Conservation (phyloP, 1,139 yeast species). For the Debaryomyces sp. region DNA sequence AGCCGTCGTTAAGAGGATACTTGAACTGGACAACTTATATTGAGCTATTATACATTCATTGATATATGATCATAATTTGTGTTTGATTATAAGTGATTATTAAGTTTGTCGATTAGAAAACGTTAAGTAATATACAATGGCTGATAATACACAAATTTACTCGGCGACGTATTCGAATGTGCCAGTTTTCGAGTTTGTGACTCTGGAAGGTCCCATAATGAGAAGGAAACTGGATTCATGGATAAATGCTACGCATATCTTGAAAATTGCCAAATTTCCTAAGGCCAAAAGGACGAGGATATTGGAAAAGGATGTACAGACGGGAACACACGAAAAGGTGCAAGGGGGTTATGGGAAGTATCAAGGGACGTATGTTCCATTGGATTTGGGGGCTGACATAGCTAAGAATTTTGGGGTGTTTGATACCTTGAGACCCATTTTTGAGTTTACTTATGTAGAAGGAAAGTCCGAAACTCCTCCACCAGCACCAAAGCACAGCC, state of each 20-base stretch:
- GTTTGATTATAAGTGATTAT: background rate
- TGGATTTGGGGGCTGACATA: conserved; percentile 60
- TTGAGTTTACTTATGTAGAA: conserved; percentile 60
- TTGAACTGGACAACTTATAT: background rate
- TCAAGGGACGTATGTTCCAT: conserved; percentile 94
- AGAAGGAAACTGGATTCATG: conserved; percentile 77
- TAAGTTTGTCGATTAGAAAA: background rate
- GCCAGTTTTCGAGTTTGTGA: conserved; percentile 69
- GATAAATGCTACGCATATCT: conserved; percentile 89
- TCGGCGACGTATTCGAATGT: conserved; percentile 86
- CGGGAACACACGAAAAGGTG: conserved; percentile 85
- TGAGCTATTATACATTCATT: background rate
- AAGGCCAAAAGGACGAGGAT: conserved; percentile 84
- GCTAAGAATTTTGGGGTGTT: conserved; percentile 76
- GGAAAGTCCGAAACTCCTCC: conserved; percentile 70
- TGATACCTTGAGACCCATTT: conserved; percentile 65
- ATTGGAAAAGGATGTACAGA: conserved; percentile 84
- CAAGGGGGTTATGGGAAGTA: conserved; percentile 96
- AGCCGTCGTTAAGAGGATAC: background rate
- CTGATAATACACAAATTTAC: conserved; percentile 51
- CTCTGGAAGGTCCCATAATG: conserved; percentile 80
- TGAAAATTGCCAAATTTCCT: conserved; percentile 85
- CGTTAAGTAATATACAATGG: conserved; percentile 17
- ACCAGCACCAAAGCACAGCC: conserved; percentile 83
- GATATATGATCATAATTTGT: conserved; percentile 1